Evolutionary conservation across 306 rosid species (phyloP).

Genomic region (Gillenia trifoliata): DNA sequence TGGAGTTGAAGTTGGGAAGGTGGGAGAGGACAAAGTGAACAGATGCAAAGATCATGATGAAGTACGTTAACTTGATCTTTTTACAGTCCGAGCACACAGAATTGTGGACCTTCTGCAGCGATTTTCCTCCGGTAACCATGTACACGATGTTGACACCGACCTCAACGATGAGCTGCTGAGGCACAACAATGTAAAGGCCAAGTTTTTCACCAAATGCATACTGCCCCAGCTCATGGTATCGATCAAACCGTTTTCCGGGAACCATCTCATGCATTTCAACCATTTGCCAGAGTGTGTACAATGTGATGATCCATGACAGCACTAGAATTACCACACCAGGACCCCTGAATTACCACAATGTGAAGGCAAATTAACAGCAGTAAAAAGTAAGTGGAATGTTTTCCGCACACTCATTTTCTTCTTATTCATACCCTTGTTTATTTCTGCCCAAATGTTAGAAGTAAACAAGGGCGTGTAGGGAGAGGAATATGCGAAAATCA

Average conservation of each 20-base stretch:
- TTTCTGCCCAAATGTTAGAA: too few relatives aligned
- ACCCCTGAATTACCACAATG: conserved; percentile 44
- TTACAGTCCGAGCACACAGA: conserved; percentile 27
- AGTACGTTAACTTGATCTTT: conserved; percentile 34
- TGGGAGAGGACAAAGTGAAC: conserved; percentile 55
- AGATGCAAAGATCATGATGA: conserved; percentile 58
- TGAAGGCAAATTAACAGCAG: neutral
- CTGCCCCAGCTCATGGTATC: conserved; percentile 60
- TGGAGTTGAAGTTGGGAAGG: conserved; percentile 51
- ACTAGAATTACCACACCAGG: conserved; percentile 63
- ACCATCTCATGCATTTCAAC: conserved; percentile 66
- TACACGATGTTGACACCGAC: conserved; percentile 44
- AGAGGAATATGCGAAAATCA: too few relatives aligned
- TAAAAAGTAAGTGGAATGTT: neutral
- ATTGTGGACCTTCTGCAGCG: conserved; percentile 45
- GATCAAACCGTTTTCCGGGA: conserved; percentile 51
- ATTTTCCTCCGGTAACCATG: conserved; percentile 59
- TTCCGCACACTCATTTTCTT: too few relatives aligned
- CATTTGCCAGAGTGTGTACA: conserved; percentile 67
- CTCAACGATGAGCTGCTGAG: conserved; percentile 52
- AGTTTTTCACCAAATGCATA: conserved; percentile 55
- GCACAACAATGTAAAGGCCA: conserved; percentile 58
- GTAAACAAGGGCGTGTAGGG: too few relatives aligned
- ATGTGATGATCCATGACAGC: conserved; percentile 51
- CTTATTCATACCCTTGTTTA: too few relatives aligned